Conservation (phyloP, 1,284 basidiomycete genomes). For the Pseudozyma thailandica region DNA sequence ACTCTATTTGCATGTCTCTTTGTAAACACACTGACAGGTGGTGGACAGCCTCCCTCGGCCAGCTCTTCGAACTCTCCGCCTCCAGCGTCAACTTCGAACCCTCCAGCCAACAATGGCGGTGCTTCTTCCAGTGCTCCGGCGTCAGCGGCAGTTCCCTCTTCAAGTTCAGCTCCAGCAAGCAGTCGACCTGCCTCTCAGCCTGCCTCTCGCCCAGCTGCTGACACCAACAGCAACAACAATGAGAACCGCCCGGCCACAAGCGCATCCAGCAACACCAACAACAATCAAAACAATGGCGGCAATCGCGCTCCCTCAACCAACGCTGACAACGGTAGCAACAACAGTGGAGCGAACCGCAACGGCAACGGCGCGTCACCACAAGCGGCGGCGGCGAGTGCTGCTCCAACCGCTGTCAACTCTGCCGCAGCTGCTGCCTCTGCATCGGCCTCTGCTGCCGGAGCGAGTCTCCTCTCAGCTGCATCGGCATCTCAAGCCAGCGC, state of each 20-base stretch:
- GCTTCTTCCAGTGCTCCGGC: constrained; percentile 17
- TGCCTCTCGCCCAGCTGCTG: not conserved
- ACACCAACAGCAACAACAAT: constrained; percentile 19
- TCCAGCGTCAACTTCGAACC: constrained; percentile 11
- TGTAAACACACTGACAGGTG: constrained; percentile 7
- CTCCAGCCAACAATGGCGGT: constrained; percentile 12
- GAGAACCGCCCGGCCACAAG: constrained; percentile 15
- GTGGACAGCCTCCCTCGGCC: constrained; percentile 20
- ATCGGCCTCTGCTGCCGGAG: constrained; percentile 26
- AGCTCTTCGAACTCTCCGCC: constrained; percentile 13
- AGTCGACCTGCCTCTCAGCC: constrained; percentile 9
- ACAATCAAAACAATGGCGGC: constrained; percentile 7
- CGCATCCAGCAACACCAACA: constrained; percentile 6
- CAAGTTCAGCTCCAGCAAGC: constrained; percentile 16
- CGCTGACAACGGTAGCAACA: constrained; percentile 10
- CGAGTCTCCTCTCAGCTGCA: constrained; percentile 22
- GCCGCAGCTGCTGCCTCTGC: constrained; percentile 20
- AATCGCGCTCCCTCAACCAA: constrained; percentile 7
- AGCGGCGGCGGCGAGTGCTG: constrained; percentile 13
- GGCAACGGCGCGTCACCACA: constrained; percentile 13
- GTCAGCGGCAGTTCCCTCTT: constrained; percentile 17
- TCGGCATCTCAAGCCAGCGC: constrained; percentile 19
- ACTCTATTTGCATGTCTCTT: not conserved
- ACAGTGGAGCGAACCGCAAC: constrained; percentile 2
- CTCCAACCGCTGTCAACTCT: constrained; percentile 11